Percentiles rank a stretch among this genome's conserved stretches.
These are phyloP conservation scores for Albatrellus ellisii DNA, from an alignment of 768 basidiomycete genomes.

Conservation along the genomic window DNA sequence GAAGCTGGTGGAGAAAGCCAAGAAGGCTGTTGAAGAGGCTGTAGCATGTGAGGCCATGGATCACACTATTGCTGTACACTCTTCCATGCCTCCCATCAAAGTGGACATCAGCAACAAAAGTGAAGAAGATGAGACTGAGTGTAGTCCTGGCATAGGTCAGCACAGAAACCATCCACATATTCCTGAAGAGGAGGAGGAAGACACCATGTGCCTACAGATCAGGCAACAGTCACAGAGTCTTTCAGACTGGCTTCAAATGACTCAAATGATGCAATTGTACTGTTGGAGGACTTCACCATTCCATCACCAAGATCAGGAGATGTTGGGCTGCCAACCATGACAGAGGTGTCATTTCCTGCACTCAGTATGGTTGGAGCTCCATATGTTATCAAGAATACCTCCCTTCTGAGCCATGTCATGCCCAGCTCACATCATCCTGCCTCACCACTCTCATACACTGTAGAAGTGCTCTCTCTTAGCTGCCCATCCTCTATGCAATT, in stretches of 20 bases:
- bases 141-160: background rate
- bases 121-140: constrained; percentile 31
- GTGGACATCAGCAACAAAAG: constrained; percentile 73
- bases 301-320: constrained; percentile 16
- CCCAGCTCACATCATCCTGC: constrained; percentile 12
- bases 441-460: constrained; percentile 1
- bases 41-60: constrained; percentile 33
- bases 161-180: constrained; percentile 31
- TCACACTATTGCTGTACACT: constrained; percentile 18
- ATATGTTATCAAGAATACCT: constrained; percentile 1
- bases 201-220: constrained; percentile 9
- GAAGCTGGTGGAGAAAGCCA: constrained; percentile 59
- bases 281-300: constrained; percentile 22
- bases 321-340: constrained; percentile 18
- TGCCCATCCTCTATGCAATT: constrained; percentile 2
- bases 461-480: too few species aligned
- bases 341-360: constrained; percentile 16
- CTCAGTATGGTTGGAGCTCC: background rate
- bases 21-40: constrained; percentile 46
- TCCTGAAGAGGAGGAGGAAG: constrained; percentile 58
- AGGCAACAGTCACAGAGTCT: background rate
- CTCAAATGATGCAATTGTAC: constrained; percentile 12
- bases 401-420: constrained; percentile 16
- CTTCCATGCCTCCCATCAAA: constrained; percentile 48
- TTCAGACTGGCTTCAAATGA: too few species aligned